A percentile compares a stretch with the other conserved stretches of the same genome.
These are phyloP conservation scores for Diplogelasinospora grovesii DNA, from an alignment of 495 filamentous ascomycete species.

Conservation along the genomic window DNA sequence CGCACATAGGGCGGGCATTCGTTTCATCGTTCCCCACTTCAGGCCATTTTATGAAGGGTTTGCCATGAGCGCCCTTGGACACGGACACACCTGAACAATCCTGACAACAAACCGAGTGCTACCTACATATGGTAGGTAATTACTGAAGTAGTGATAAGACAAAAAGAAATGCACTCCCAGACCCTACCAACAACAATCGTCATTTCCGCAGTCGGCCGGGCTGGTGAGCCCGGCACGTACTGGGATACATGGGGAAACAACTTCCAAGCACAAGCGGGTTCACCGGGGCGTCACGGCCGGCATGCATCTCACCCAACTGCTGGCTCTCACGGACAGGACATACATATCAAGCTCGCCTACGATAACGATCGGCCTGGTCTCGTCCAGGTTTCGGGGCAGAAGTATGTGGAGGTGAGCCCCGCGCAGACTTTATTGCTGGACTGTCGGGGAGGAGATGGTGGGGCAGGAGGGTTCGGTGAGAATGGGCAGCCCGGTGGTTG, in stretches of 20 bases:
- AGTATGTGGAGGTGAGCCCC: slow-evolving; percentile 1
- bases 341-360: slow-evolving; percentile 5
- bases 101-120: too few species aligned
- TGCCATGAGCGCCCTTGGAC: too few species aligned
- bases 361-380: slow-evolving; percentile 5
- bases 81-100: too few species aligned
- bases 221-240: slow-evolving; percentile 7
- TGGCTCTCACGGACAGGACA: slow-evolving; percentile 3
- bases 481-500: slow-evolving; percentile 23
- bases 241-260: slow-evolving; percentile 1
- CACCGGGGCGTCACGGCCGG: slow-evolving; percentile 3
- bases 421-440: slow-evolving; percentile 7
- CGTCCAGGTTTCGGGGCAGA: slow-evolving; percentile 6
- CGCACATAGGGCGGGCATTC: too few species aligned
- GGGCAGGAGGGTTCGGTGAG: slow-evolving; percentile 9
- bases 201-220: slow-evolving; percentile 5
- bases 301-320: slow-evolving; percentile 4
- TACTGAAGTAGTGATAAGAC: too few species aligned
- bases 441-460: slow-evolving; percentile 10
- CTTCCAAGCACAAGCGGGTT: slow-evolving; percentile 3
- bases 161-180: too few species aligned
- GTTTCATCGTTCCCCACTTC: too few species aligned
- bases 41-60: too few species aligned
- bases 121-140: too few species aligned
- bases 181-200: not conserved